These are phyloP conservation scores for Rubus parviflorus DNA, from an alignment of 306 rosid genomes.

Conservation along the genomic window DNA sequence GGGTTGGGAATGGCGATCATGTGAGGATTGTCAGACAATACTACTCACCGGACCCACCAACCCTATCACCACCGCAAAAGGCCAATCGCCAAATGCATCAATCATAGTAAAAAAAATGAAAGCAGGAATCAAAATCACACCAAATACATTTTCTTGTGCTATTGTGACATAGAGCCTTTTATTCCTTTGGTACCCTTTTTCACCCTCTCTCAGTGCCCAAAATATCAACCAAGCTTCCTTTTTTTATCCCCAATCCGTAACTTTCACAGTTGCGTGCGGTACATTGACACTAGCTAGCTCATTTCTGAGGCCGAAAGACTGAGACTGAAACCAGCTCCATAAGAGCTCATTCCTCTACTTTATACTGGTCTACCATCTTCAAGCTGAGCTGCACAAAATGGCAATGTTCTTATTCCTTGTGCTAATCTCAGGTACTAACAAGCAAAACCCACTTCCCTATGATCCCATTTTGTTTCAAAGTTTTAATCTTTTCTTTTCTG, in stretches of 20 bases:
- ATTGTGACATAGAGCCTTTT: background rate
- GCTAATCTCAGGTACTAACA: conserved; percentile 17
- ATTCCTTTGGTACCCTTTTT: conserved; percentile 6
- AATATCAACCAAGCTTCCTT: background rate
- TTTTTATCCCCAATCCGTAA: background rate
- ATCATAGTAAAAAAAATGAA: background rate
- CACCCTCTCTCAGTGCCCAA: background rate
- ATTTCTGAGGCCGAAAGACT: background rate
- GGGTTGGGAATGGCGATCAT: conserved; percentile 35
- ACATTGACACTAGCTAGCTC: background rate
- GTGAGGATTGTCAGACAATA: conserved; percentile 35
- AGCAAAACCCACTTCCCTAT: background rate
- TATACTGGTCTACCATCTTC: background rate
- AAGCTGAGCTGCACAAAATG: conserved; percentile 10
- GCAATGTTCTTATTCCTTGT: background rate
- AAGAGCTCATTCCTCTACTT: background rate
- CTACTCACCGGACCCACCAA: conserved; percentile 30
- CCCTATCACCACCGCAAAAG: conserved; percentile 15
- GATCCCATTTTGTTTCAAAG: background rate
- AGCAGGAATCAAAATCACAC: background rate
- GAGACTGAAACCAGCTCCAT: background rate
- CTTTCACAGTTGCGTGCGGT: background rate
- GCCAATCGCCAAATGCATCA: background rate
- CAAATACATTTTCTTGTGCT: background rate
- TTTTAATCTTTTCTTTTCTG: no score